Evolutionary conservation across 2,329 filamentous ascomycete species (phyloP).

Genomic region (Aschersonia sp.): DNA sequence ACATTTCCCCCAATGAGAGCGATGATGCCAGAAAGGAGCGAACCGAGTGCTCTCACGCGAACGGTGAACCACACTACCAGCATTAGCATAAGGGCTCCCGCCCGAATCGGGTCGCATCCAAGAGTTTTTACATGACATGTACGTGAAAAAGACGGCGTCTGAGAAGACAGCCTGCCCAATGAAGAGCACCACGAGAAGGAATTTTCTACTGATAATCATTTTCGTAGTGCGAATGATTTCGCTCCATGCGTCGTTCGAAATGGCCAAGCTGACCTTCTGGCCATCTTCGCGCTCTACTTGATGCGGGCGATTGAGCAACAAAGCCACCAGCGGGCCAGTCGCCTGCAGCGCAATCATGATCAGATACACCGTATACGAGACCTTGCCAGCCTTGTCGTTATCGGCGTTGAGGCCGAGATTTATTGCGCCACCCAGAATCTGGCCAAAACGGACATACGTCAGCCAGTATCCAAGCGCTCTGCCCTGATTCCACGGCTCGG

Average conservation of each 20-base stretch:
- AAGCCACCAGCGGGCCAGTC: constrained; percentile 45
- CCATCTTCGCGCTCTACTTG: constrained; percentile 54
- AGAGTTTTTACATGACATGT: constrained; percentile 22
- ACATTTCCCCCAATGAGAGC: constrained; percentile 49
- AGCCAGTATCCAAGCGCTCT: constrained; percentile 57
- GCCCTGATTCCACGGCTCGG: constrained; percentile 53
- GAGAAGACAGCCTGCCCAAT: constrained; percentile 33
- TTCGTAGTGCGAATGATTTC: not conserved
- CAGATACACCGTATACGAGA: constrained; percentile 55
- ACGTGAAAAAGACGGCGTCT: constrained; percentile 62
- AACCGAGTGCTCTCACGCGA: constrained; percentile 52
- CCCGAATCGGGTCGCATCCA: not conserved
- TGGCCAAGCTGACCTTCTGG: constrained; percentile 41
- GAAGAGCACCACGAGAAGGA: constrained; percentile 48
- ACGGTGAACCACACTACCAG: constrained; percentile 51
- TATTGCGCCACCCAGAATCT: constrained; percentile 59
- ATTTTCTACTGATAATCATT: not conserved
- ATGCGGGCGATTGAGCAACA: constrained; percentile 45
- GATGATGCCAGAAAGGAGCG: constrained; percentile 54
- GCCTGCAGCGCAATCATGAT: constrained; percentile 60
- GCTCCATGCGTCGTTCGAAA: constrained; percentile 31
- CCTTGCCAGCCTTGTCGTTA: constrained; percentile 42
- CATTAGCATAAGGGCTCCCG: not conserved
- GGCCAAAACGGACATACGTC: constrained; percentile 40
- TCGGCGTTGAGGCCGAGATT: constrained; percentile 52